phyloP scores from a whole-genome alignment of 2,329 filamentous ascomycete genomes.

The Dactylellina haptotyla region DNA sequence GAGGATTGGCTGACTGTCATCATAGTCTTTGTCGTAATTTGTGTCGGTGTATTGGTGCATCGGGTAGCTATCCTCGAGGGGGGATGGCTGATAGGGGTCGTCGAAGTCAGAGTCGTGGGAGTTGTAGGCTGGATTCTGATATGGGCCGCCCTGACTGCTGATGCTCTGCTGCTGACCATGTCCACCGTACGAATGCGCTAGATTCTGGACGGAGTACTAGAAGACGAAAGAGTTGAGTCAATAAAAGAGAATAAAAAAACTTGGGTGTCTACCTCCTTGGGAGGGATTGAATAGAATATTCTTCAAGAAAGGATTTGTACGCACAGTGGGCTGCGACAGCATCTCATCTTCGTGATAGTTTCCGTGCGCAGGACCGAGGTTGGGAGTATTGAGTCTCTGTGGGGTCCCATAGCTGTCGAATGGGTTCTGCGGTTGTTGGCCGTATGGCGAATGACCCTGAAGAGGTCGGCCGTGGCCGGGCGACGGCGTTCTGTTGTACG shows the following conservation, averaged over 20 bases:
- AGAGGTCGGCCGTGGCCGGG: constrained; percentile 50
- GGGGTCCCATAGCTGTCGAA: constrained; percentile 47
- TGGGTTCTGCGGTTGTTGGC: constrained; percentile 31
- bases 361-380: constrained; percentile 46
- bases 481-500: constrained; percentile 49
- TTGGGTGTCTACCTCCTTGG: no score
- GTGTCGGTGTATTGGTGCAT: constrained; percentile 65
- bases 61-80: constrained; percentile 69
- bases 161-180: constrained; percentile 66
- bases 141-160: constrained; percentile 73
- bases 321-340: constrained; percentile 35
- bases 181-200: constrained; percentile 72
- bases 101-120: constrained; percentile 90
- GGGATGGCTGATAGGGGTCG: constrained; percentile 79
- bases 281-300: no score
- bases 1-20: constrained; percentile 67
- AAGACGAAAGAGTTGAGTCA: constrained; percentile 20
- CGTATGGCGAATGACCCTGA: constrained; percentile 35
- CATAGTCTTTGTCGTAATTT: constrained; percentile 65
- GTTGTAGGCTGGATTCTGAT: constrained; percentile 72
- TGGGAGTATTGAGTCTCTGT: constrained; percentile 39
- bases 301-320: background rate
- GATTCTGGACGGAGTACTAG: constrained; percentile 77
- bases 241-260: constrained; percentile 28
- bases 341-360: constrained; percentile 53